Evolutionary conservation across 768 basidiomycete genomes (phyloP), one percentile per base, ranked within the genome.

Genomic region (Russula dissimulans): DNA sequence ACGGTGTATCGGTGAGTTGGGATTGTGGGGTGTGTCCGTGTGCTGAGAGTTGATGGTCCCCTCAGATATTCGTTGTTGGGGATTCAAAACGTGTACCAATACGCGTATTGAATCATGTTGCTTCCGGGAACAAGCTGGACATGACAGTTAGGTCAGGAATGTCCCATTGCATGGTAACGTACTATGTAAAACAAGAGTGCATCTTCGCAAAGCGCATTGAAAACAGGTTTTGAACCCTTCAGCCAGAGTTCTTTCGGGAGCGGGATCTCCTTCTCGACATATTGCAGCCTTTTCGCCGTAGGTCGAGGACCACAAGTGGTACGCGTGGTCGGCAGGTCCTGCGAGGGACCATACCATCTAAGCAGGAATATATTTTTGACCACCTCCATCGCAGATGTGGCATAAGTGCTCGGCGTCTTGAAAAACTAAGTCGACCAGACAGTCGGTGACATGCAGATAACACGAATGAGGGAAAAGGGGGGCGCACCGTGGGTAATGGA

Each of bases 41-140:
- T 26, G 22, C 22, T 26, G 22, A 26, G 22, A 26, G 22, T 26
- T 26, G 22, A 26, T 26, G 22, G 22, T 26, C 1, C 5, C 5
- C 5, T 29, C 1, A 14, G 10, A 48, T 14, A 4, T 26, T 17
- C 18, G 12, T 42, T 7, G 9, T 42, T 49, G 14, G 22, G 15
- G 7, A 26, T 42, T 39, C 22, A 54, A 54, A 59, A 59, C 15
- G 52, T 59, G 18, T 59, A 59, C 58, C 58, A 59, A 54, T 59
- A 36, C 12, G 58, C 58, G 22, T 18, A 12, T 42, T 59, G 51
- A 12, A 54, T 54, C 5, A 38, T 26, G 38, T 59, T 42, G 31
- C 38, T 31, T 18, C 44, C 45, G 11, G 58, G 52, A 22, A 48
- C 45, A 38, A 59, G 38, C 58, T 54, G 5, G 18, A 10, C 29